Evolutionary conservation across 2,329 filamentous ascomycete genomes (phyloP).

Genomic region (Fusarium mexicanum): DNA sequence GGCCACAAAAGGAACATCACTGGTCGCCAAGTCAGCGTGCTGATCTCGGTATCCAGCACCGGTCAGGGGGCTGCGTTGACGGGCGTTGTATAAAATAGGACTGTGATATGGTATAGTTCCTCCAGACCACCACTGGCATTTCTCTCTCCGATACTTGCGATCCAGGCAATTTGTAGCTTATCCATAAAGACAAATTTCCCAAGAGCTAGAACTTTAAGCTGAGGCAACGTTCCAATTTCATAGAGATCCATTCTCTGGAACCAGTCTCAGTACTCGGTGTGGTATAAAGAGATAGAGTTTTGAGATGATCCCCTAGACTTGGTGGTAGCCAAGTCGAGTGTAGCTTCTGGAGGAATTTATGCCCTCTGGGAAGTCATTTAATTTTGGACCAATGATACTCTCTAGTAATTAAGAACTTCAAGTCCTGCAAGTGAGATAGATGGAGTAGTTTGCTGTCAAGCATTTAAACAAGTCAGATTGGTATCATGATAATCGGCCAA

Average conservation of each 20-base stretch:
- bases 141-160: not conserved
- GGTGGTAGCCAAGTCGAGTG: not conserved
- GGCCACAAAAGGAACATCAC: not conserved
- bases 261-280: not conserved
- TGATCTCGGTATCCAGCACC: not conserved
- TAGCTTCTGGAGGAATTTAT: not conserved
- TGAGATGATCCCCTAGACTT: not conserved
- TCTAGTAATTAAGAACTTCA: not conserved
- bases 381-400: not conserved
- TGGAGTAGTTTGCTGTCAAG: not conserved
- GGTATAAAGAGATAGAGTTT: not conserved
- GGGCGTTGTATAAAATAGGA: not conserved
- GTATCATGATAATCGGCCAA: not conserved
- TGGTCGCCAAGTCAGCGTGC: not conserved
- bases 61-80: not conserved
- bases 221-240: not conserved
- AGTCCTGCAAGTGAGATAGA: not conserved
- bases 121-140: fast-evolving
- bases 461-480: not conserved
- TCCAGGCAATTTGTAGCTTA: not conserved
- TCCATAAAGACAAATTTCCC: not conserved
- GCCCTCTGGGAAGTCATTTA: too few species aligned
- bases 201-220: not conserved
- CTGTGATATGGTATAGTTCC: not conserved
- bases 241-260: not conserved